Base-by-base conservation (phyloP, 345 rosid species). In the Sonneratia alba region DNA sequence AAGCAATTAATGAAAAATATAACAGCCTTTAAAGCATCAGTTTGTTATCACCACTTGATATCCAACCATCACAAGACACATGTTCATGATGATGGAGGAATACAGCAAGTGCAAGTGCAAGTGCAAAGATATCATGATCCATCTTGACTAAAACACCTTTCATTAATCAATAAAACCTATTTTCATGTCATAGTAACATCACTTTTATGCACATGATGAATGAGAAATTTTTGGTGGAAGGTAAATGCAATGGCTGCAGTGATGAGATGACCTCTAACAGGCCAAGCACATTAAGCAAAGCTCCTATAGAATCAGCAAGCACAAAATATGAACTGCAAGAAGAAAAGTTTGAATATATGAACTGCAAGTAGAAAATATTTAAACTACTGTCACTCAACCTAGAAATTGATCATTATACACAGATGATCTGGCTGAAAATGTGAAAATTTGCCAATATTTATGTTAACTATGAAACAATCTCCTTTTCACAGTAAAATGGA, bases 401-500 rank as follows among this genome's bases (percentile, higher is more conserved):
- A 24, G 66, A 61, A 61, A 61, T n/a, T 16, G 5, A 57, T 24
- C 66, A 61, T 24, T 24, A 32, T 13, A 61, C 8, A 24, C 24
- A 24, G 36, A 8, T 18, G 18, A 61, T 61, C 66, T 1, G 16
- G 37, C 36, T 24, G 66, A 32, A 57, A 57, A 57, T 57, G 51
- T 11, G 13, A 18, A 53, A 10, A 0, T 49, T 10, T 11, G 57
- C n/a, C 57, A 56, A 56, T 56, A 56, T 3, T 21, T 56, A n/a
- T 21, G 62, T 21, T 56, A 37, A 21, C 48, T 1, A 45, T n/a
- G 13, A 48, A 10, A 45, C 13, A 5, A 43, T 68, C 11, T 68
- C 6, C 21, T 45, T 68, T 32, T 45, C 51, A 15, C 36, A 12
- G 56, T 70, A 4, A 67, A 64, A 48, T n/a, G 70, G 59, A 84